Evolutionary conservation across 305 asterid genomes (phyloP).

Genomic region (Solanum hybrid): DNA sequence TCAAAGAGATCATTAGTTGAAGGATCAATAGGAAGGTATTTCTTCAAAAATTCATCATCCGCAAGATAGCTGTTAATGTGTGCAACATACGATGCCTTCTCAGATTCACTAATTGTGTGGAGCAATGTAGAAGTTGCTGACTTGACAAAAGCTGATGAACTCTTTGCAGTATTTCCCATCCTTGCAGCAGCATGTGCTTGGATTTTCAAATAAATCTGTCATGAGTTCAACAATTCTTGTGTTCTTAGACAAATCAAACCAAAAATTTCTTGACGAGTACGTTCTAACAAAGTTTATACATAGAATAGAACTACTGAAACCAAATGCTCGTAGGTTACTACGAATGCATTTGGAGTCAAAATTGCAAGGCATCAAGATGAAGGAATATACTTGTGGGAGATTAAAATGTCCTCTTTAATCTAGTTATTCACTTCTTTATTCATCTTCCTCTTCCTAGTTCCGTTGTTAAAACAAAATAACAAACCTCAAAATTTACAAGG

Average conservation of each 20-base stretch:
- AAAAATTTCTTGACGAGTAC: not conserved
- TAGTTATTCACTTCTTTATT: not conserved
- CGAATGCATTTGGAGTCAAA: not conserved
- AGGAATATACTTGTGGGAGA: not conserved
- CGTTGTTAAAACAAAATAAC: not conserved
- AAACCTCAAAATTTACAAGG: not conserved
- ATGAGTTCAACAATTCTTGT: conserved; percentile 9
- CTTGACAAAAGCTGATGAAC: conserved; percentile 42
- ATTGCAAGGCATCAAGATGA: not conserved
- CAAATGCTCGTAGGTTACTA: not conserved
- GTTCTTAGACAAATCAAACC: not conserved
- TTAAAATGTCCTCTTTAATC: not conserved
- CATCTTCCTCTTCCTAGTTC: not conserved
- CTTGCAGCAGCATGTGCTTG: conserved; percentile 30
- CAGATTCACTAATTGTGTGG: conserved; percentile 44
- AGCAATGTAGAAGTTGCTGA: conserved; percentile 47
- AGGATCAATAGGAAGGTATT: conserved; percentile 40
- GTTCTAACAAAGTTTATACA: not conserved
- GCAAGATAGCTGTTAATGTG: conserved; percentile 43
- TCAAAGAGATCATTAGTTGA: conserved; percentile 40
- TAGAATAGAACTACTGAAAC: not conserved
- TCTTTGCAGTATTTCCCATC: conserved; percentile 35
- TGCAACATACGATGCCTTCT: conserved; percentile 39
- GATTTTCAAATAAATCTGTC: conserved; percentile 35
- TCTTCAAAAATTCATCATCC: conserved; percentile 35